Base-by-base conservation (phyloP, 83 land plant genomes). In the Diphasiastrum complanatum region DNA sequence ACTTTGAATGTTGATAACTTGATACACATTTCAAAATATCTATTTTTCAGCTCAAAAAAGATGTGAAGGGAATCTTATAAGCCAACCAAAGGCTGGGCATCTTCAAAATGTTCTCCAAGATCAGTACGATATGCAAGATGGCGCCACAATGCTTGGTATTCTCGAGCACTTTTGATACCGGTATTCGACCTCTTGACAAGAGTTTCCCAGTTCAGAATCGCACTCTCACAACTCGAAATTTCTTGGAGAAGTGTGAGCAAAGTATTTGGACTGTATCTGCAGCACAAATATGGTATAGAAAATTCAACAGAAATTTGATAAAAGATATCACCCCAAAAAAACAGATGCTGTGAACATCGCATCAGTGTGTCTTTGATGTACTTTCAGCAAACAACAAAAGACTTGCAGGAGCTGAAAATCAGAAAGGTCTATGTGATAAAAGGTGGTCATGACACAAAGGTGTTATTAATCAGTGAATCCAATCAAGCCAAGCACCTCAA, bases 131-230 rank as follows among this genome's bases (percentile, higher is more conserved):
- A 92, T 1, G 98, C 98, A 45, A 92, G 65, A 65, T 81, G 87
- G 5, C 91, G 71, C 98, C 98, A 92, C 19, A 92, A 58, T 70
- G 79, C 82, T 63, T 88, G 98, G 57, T 85, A 92, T 69, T 92
- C 98, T 35, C 78, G 69, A 3, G 96, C 79, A 68, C 53, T 78
- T n/a, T 79, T 71, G 45, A 92, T 92, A 60, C 98, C 98, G 5
- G 96, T 88, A 5, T 79, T 25, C 11, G 88, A 73, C 22, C 74
- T 83, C 70, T 75, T 79, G 12, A 73, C 87, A 49, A 92, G 63
- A 5, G 36, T 59, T 28, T 70, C 67, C 95, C 95, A 92, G 70
- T 88, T 84, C 43, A 92, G 63, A 57, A 80, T 85, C 38, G 26
- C 64, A 23, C 36, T 73, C n/a, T 72, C 25, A 35, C 14, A 28